These are phyloP conservation scores for Cenchrus purpureus DNA, from an alignment of 176 grass and related monocot genomes.

Conservation along the genomic window DNA sequence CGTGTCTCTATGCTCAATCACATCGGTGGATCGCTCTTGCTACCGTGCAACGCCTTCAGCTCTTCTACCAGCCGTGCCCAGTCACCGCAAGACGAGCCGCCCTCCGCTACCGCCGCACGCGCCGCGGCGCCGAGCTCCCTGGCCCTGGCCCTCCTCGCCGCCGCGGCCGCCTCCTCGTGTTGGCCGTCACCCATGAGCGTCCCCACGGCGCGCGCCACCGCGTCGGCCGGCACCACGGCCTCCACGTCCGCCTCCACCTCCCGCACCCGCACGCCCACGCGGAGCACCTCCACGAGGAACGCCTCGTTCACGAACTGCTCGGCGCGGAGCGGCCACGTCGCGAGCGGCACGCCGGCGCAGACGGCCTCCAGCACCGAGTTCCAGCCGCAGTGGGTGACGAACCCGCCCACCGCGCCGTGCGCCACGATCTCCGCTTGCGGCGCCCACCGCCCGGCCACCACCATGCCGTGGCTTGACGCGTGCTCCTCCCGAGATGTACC, in stretches of 20 bases:
- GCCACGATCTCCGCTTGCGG: constrained; percentile 49
- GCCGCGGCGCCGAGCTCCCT: constrained; percentile 22
- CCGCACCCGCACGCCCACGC: constrained; percentile 45
- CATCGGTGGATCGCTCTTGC: neutral
- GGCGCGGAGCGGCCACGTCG: constrained; percentile 59
- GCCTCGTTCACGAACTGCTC: constrained; percentile 69
- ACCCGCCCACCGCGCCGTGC: constrained; percentile 56
- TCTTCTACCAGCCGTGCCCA: constrained; percentile 36
- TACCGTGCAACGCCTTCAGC: constrained; percentile 26
- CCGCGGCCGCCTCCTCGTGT: neutral
- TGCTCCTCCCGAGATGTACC: neutral
- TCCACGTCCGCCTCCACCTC: constrained; percentile 25
- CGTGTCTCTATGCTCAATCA: neutral
- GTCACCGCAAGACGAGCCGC: constrained; percentile 41
- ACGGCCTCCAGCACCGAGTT: constrained; percentile 50
- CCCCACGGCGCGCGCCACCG: constrained; percentile 27
- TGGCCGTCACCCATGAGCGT: constrained; percentile 33
- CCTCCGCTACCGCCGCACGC: constrained; percentile 40
- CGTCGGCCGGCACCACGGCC: constrained; percentile 34
- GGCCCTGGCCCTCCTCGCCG: constrained; percentile 19
- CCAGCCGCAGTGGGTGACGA: constrained; percentile 65
- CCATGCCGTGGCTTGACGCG: constrained; percentile 38
- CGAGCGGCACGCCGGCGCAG: constrained; percentile 31
- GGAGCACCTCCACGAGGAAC: constrained; percentile 51
- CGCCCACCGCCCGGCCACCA: constrained; percentile 55